Evolutionary conservation across 495 filamentous ascomycete genomes (phyloP), one percentile per base, ranked within the genome.

Genomic region (Terfezia boudieri): DNA sequence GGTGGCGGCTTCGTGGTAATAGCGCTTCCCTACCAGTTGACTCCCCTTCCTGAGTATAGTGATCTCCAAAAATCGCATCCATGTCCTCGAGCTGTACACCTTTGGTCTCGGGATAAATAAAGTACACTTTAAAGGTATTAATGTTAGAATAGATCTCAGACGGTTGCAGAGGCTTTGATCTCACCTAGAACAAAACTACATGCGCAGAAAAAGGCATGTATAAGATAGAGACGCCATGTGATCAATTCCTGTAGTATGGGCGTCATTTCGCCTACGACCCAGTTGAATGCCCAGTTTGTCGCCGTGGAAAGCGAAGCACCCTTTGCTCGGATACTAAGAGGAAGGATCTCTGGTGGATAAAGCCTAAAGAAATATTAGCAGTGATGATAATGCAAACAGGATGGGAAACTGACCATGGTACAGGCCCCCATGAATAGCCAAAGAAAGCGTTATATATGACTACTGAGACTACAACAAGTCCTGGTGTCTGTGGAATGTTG

Each of bases 361-460:
- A 96, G 74, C 54, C 54, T 55, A 52, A 3, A 20, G 9, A 16
- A n/a, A 54, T 23, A 23, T 43, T 46, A 46, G 26, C 7, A 7
- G 26, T 32, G 26, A 32, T 32, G 26, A 32, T 32, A 32, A 32
- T 32, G 26, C 26, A 32, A 32, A 7, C 26, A 32, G 26, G 26
- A 7, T 32, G 26, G 4, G 26, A 7, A 32, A 32, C 26, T 32
- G 4, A 55, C 90, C 90, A 98, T 0, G 90, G 90, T 53, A 98
- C 88, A 4, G 90, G 90, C 36, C 90, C 90, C 92, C 92, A 98
- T n/a, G 89, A 95, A 56, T 87, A 90, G 35, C 90, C 90, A 64
- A 98, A 98, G 16, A 92, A 83, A 12, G 90, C 90, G 64, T 98
- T 98, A 70, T 98, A 98, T 50, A 94, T 82, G 80, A 98, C 94